Evolutionary conservation across 768 basidiomycete species (phyloP), one percentile per base, ranked within the genome.

Genomic region (Neoboletus brunneissimus): DNA sequence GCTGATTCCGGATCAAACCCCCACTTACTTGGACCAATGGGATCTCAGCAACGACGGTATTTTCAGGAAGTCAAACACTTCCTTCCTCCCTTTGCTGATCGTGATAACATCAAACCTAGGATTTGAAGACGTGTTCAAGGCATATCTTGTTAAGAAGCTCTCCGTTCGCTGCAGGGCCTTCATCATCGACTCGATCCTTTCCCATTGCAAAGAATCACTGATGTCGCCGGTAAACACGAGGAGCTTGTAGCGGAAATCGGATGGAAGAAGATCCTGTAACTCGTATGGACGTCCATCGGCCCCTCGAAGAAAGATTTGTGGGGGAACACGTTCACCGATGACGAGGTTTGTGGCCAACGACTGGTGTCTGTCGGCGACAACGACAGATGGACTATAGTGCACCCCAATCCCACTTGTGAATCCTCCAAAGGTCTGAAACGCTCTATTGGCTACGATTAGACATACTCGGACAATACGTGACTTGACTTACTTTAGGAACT

Each of bases 301-400:
- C 0, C 72, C 75, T 15, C 79, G 72, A 32, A 83, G 65, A 54
- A 82, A 75, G 20, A 70, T 68, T 56, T 80, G 78, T 4, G 80
- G 80, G 6, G 75, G 69, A 54, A 82, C 72, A 42, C 81, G 81
- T 72, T 81, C 67, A n/a, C 83, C 83, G 40, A 81, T 67, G 48
- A 71, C 66, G 15, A 83, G 68, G 44, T 73, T 70, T 5, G 67
- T 49, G 4, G 80, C 79, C 52, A 68, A 57, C 6, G 66, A 16
- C 56, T 80, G 77, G 55, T 76, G 63, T 12, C 63, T 58, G 10
- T 72, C 47, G 42, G 67, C 53, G n/a, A 76, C 73, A 47, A 74
- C 66, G 0, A 65, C 49, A 23, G 80, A 82, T 7, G 78, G 68
- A 8, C 60, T 48, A 61, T 83, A 84, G 64, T 80, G 79, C 41